A percentile compares a stretch with the other conserved stretches of the same genome.
Conservation (phyloP, 2,329 filamentous ascomycete species). For the Diaporthe humulicola region DNA sequence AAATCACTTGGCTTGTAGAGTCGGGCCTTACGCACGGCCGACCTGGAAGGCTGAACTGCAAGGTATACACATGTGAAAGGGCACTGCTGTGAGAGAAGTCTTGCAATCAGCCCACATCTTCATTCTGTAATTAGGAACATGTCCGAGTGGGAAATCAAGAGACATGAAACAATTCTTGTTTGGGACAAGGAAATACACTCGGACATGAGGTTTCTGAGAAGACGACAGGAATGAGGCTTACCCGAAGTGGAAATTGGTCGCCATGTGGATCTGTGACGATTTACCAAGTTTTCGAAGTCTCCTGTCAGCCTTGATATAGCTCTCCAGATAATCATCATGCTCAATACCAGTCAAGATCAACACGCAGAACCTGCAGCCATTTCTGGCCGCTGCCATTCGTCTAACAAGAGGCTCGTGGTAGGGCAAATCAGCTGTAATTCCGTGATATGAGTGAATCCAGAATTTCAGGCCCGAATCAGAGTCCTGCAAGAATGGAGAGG, state of each 20-base stretch:
- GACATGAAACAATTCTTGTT: background rate
- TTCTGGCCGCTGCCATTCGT: background rate
- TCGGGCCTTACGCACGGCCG: background rate
- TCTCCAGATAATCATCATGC: rapidly evolving
- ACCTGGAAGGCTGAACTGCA: background rate
- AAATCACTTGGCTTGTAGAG: no score
- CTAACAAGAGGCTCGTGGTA: background rate
- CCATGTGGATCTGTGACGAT: background rate
- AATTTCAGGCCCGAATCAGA: background rate
- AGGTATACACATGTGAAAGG: no score
- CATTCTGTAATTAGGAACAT: no score
- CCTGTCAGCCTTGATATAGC: background rate
- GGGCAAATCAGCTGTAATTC: background rate
- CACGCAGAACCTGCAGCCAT: background rate
- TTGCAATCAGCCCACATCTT: no score
- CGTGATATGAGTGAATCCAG: background rate
- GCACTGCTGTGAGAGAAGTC: no score
- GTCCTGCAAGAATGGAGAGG: background rate
- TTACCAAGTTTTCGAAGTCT: background rate
- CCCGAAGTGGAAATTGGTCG: background rate
- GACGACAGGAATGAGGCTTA: background rate
- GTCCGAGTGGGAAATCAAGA: background rate
- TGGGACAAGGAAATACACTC: background rate
- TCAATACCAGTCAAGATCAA: background rate
- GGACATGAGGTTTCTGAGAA: no score